Evolutionary conservation across 805 yeast genomes (phyloP), one percentile per base, ranked within the genome.

Genomic region (Candida andamanensis): DNA sequence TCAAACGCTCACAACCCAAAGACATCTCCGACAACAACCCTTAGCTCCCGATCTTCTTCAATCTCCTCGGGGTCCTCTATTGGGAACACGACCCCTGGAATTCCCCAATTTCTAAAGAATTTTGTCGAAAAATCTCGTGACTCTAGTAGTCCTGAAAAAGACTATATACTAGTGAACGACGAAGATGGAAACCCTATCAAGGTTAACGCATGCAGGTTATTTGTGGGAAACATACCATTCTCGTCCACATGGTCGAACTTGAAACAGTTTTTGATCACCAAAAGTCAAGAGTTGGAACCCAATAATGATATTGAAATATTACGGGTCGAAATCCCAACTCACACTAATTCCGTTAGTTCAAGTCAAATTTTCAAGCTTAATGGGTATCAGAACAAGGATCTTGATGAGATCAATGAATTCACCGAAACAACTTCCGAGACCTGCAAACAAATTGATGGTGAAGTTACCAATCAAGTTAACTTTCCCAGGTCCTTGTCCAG

Each of bases 181-280:
- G 57, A 50, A 3, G 57, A 50, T 11, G 58, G 57, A 6, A 38
- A 42, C 31, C 29, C 47, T 7, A 51, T 58, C 29, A 56, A 61
- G 35, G 67, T 67, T 6, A 65, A 70, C 41, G 62, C 63, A 3
- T 54, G 59, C 13, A 46, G 78, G 14, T 41, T 76, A 12, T 76
- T 75, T 44, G 52, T 76, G 16, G 82, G 82, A 0, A 76, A 76
- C 46, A 63, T 76, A 16, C 80, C 80, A 2, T 76, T 67, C 41
- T 30, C 58, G 1, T 51, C 74, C 21, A 58, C 60, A 10, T 58
- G 67, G 63, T 39, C 57, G 1, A 44, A 53, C 4, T 46, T 67
- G 23, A 53, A 52, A 33, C 44, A 46, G 9, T 60, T 58, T 31
- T 39, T 60, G n/a, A 26, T 52, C 2, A 15, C 37, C 6, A 47